Base-by-base conservation (phyloP, 116 monocot genomes). In the Iris pallida region DNA sequence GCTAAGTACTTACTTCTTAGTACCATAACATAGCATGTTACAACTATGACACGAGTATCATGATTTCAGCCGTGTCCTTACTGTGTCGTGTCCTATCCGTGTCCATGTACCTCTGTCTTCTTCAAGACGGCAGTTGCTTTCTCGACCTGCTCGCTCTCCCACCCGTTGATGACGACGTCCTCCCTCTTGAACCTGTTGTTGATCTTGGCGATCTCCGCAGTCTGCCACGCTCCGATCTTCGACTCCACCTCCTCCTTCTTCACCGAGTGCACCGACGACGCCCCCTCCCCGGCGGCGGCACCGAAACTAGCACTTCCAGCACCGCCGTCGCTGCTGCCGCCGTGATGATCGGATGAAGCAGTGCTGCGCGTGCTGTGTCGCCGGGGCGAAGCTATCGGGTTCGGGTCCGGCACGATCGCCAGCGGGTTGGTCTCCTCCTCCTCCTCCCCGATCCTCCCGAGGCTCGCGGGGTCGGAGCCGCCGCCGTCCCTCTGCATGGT, bases 241-340 rank as follows among this genome's bases (percentile, higher is more conserved):
- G 82, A 73, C 74, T 87, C 87, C 63, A 87, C 85, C 80, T 94
- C 93, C 75, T 93, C 90, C 74, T 86, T 90, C 86, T 85, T 90
- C 80, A 87, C 94, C 59, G 47, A 68, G 42, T 76, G 75, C 61
- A 90, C 57, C 12, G 90, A 80, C 5, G 90, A n/a, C n/a, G n/a
- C 74, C 63, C 67, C 74, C 14, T 59, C 68, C 52, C 10, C 43
- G 9, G 47, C 30, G 3, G 30, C 30, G 3, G 30, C 30, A 30
- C 2, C 30, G 3, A 30, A 30, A 30, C 30, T 30, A 30, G 2
- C 3, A 30, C 30, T 30, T 1, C 30, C 30, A 7, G 0, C 5
- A 12, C 13, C 42, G 42, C 13, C 8, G 6, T 8, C 10, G 11
- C 7, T n/a, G 6, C 67, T 16, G 42, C 67, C 16, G 3, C 46